Conservation (phyloP, 352 stramenopile species). For the Phytophthora sp. region DNA sequence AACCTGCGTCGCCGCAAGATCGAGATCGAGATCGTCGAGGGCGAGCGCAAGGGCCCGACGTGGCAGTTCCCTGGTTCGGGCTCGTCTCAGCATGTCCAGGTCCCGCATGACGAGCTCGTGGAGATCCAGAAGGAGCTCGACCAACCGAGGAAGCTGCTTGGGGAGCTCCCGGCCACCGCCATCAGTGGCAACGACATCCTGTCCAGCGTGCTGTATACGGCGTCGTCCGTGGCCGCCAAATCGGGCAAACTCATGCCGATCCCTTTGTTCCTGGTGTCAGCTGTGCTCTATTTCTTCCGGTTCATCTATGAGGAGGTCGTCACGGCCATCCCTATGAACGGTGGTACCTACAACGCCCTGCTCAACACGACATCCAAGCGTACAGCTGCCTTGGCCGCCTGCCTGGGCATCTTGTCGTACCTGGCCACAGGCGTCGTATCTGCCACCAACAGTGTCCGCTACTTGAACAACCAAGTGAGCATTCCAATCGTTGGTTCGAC, state of each 20-base stretch:
- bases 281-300: slow-evolving; percentile 59
- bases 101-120: slow-evolving; percentile 35
- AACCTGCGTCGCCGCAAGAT: slow-evolving; percentile 46
- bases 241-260: slow-evolving; percentile 84
- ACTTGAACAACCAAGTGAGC: slow-evolving; percentile 72
- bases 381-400: slow-evolving; percentile 80
- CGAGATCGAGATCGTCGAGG: slow-evolving; percentile 49
- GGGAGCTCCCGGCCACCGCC: slow-evolving; percentile 76
- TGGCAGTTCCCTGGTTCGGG: slow-evolving; percentile 47
- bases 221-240: slow-evolving; percentile 45
- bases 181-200: slow-evolving; percentile 92
- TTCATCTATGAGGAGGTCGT: slow-evolving; percentile 92
- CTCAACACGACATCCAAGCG: slow-evolving; percentile 90
- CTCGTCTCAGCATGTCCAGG: slow-evolving; percentile 35
- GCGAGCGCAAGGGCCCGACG: slow-evolving; percentile 23
- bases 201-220: slow-evolving; percentile 77
- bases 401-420: slow-evolving; percentile 88
- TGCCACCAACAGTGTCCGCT: slow-evolving; percentile 67
- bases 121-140: slow-evolving; percentile 36
- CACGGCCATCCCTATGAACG: slow-evolving; percentile 88
- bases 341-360: slow-evolving; percentile 91
- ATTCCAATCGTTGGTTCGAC: slow-evolving; percentile 48
- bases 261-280: slow-evolving; percentile 72
- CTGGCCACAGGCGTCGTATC: slow-evolving; percentile 81
- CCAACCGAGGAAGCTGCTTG: slow-evolving; percentile 39